These are phyloP conservation scores for Colletotrichum tabaci DNA, from an alignment of 2,329 filamentous ascomycete genomes.

Conservation along the genomic window DNA sequence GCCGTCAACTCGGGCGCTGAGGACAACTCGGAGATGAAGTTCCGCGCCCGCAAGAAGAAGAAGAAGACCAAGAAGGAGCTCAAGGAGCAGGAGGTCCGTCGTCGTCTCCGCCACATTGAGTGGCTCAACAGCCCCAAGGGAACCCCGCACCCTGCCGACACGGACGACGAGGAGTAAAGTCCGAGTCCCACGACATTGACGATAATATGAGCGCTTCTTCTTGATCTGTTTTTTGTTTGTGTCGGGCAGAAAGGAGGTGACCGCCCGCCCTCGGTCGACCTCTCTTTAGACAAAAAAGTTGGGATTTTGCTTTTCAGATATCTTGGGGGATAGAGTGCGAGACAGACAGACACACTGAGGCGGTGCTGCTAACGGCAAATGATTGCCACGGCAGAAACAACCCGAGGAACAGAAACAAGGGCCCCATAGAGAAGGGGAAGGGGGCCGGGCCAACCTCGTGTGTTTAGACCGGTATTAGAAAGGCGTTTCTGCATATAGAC, in stretches of 20 bases:
- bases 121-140: conserved; percentile 91
- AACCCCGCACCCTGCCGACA: conserved; percentile 82
- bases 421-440: background rate
- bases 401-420: background rate
- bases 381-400: background rate
- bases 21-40: conserved; percentile 86
- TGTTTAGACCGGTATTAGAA: conserved; percentile 30
- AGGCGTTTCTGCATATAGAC: conserved; percentile 40
- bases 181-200: conserved; percentile 20
- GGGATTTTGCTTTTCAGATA: conserved; percentile 24
- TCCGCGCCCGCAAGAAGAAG: conserved; percentile 94
- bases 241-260: conserved; percentile 18
- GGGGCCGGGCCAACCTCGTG: background rate
- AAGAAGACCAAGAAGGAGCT: conserved; percentile 98
- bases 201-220: conserved; percentile 33
- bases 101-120: conserved; percentile 87
- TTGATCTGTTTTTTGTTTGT: conserved; percentile 16
- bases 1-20: conserved; percentile 88
- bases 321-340: conserved; percentile 6
- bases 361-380: background rate
- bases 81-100: conserved; percentile 92
- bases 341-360: background rate
- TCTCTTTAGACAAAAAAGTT: conserved; percentile 16
- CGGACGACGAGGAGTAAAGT: conserved; percentile 77
- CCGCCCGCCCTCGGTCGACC: conserved; percentile 5